These are phyloP conservation scores for Epichloe uncinata DNA, from an alignment of 2,329 filamentous ascomycete genomes.

Conservation along the genomic window DNA sequence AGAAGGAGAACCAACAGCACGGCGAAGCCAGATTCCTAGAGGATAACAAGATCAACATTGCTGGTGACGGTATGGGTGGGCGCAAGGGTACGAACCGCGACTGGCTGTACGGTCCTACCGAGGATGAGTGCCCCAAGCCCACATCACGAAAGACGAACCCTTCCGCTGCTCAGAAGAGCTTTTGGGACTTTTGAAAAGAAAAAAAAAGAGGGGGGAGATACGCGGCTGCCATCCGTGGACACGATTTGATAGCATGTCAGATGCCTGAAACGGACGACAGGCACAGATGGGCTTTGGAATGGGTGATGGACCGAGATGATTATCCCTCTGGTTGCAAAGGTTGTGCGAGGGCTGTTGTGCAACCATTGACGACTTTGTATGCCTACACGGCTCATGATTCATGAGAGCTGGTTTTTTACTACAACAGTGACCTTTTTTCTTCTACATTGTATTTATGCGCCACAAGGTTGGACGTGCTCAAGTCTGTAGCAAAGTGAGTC, in stretches of 20 bases:
- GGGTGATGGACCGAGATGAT: slow-evolving; percentile 4
- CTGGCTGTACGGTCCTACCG: slow-evolving; percentile 46
- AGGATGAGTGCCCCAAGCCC: slow-evolving; percentile 24
- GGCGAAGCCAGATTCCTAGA: slow-evolving; percentile 37
- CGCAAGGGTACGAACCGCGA: slow-evolving; percentile 38
- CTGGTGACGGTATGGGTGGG: slow-evolving; percentile 55
- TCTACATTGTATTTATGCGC: slow-evolving; percentile 1
- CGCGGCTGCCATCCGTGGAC: background rate
- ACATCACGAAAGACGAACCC: slow-evolving; percentile 23
- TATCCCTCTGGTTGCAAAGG: background rate
- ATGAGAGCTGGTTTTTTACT: slow-evolving; percentile 13
- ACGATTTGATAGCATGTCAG: background rate
- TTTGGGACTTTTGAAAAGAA: slow-evolving; percentile 33
- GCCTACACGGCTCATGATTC: slow-evolving; percentile 20
- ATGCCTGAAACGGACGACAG: background rate
- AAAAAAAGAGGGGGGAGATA: too few species aligned
- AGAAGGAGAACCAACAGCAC: slow-evolving; percentile 37
- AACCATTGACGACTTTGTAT: slow-evolving; percentile 1
- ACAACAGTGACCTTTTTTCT: slow-evolving; percentile 2
- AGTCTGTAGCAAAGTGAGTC: background rate
- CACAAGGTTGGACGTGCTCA: background rate
- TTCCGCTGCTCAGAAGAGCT: slow-evolving; percentile 13
- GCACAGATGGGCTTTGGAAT: background rate
- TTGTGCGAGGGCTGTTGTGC: slow-evolving; percentile 2
- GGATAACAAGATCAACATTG: slow-evolving; percentile 28